A percentile compares a stretch with the other conserved stretches of the same genome.
Evolutionary conservation across 2,329 filamentous ascomycete species (phyloP).

Genomic region (Ploettnerulaceae sp.): DNA sequence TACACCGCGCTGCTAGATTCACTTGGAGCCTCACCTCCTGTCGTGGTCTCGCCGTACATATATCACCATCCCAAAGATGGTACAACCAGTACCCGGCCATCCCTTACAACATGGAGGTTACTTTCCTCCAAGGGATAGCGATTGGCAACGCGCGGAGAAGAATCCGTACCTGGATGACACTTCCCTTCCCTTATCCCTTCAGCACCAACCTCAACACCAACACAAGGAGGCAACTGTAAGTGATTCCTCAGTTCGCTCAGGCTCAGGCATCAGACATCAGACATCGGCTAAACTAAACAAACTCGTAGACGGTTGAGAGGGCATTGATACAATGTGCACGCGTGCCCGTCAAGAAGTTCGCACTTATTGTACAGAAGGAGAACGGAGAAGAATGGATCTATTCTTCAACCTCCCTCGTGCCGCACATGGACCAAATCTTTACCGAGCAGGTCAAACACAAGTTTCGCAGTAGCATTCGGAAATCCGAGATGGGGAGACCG

Average conservation of each 20-base stretch:
- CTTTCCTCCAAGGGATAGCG: conserved; percentile 20
- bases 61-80: conserved; percentile 28
- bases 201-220: conserved; percentile 7
- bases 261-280: too few species aligned
- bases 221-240: conserved; percentile 2
- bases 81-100: conserved; percentile 15
- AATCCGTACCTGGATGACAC: conserved; percentile 20
- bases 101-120: conserved; percentile 18
- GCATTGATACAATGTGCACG: conserved; percentile 26
- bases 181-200: background rate
- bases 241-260: background rate
- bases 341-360: conserved; percentile 26
- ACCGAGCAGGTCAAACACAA: conserved; percentile 14
- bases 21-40: conserved; percentile 4
- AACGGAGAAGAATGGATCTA: conserved; percentile 25
- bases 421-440: conserved; percentile 22
- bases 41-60: too few species aligned
- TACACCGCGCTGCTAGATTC: too few species aligned
- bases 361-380: conserved; percentile 24
- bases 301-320: conserved; percentile 23
- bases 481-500: conserved; percentile 8
- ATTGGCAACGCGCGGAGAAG: conserved; percentile 20
- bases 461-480: conserved; percentile 17
- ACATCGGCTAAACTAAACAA: conserved; percentile 7
- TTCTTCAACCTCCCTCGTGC: conserved; percentile 21